Percentiles rank a stretch among this genome's conserved stretches.
Conservation (phyloP, 192 early-diverging fungal genomes). For the Coemansia sp. region DNA sequence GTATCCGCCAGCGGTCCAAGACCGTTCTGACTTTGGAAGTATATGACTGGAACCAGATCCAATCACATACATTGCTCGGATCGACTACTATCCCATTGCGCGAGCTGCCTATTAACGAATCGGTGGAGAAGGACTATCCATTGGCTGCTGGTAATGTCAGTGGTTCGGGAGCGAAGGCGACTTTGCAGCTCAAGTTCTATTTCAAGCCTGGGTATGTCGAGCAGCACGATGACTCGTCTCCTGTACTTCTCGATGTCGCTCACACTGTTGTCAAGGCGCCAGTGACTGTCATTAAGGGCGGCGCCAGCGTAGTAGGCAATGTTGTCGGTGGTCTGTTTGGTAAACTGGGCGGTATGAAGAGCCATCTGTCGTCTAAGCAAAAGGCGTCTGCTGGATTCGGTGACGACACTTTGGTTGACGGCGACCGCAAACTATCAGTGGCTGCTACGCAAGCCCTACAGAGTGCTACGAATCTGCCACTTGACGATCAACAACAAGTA, state of each 20-base stretch:
- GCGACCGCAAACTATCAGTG: conserved; percentile 16
- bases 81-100: conserved; percentile 57
- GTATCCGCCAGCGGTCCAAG: conserved; percentile 60
- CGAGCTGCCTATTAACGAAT: conserved; percentile 58
- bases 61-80: conserved; percentile 65
- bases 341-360: conserved; percentile 48
- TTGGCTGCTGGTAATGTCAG: conserved; percentile 25
- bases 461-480: conserved; percentile 45
- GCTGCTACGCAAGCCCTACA: conserved; percentile 36
- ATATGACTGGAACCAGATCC: conserved; percentile 82
- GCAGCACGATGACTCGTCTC: conserved; percentile 56
- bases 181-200: conserved; percentile 59
- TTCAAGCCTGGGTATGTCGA: conserved; percentile 66
- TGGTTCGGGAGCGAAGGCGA: conserved; percentile 19
- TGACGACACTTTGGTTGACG: not conserved
- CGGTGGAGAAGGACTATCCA: conserved; percentile 52
- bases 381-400: not conserved
- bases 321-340: conserved; percentile 48
- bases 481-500: conserved; percentile 8
- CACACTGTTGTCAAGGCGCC: conserved; percentile 64
- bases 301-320: conserved; percentile 55
- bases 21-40: conserved; percentile 65
- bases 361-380: conserved; percentile 11
- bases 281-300: conserved; percentile 60
- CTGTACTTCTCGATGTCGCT: conserved; percentile 60